phyloP scores from a whole-genome alignment of 177 flowering plant species.

The Telopea speciosissima region DNA sequence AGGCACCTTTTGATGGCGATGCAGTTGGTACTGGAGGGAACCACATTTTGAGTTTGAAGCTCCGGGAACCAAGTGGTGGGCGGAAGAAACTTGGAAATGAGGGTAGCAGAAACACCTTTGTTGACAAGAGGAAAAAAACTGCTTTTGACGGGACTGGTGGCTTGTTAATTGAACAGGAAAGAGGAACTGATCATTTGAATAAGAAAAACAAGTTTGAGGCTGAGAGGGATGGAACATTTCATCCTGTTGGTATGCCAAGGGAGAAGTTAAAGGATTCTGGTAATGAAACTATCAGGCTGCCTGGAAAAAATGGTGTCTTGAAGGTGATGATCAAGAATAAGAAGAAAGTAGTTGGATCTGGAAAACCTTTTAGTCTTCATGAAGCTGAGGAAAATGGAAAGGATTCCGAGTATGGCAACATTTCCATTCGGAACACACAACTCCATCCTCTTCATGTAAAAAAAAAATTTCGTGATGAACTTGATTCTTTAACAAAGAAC shows the following conservation, averaged over 20 bases:
- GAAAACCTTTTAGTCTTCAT: constrained; percentile 17
- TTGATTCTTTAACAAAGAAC: constrained; percentile 27
- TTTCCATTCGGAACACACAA: constrained; percentile 12
- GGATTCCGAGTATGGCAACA: constrained; percentile 21
- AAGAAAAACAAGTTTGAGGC: constrained; percentile 24
- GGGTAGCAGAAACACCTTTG: constrained; percentile 24
- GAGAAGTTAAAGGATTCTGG: constrained; percentile 30
- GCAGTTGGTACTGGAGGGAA: constrained; percentile 23
- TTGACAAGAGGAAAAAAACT: constrained; percentile 32
- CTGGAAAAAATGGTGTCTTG: constrained; percentile 79
- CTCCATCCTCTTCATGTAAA: constrained; percentile 23
- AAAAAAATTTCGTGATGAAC: constrained; percentile 22
- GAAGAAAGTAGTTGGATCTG: constrained; percentile 28
- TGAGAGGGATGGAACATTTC: constrained; percentile 28
- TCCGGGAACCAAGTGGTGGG: constrained; percentile 15
- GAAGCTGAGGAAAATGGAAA: constrained; percentile 25
- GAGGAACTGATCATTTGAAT: constrained; percentile 18
- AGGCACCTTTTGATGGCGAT: constrained; percentile 15
- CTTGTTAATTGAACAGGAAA: constrained; percentile 19
- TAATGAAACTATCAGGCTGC: constrained; percentile 53
- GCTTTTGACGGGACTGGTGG: constrained; percentile 23
- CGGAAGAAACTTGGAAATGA: constrained; percentile 26
- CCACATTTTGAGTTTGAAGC: constrained; percentile 24
- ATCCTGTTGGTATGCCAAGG: constrained; percentile 25
- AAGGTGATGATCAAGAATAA: constrained; percentile 66